A percentile compares a stretch with the other conserved stretches of the same genome.
These are phyloP conservation scores for Fusarium setosum DNA, from an alignment of 2,329 filamentous ascomycete species.

Conservation along the genomic window DNA sequence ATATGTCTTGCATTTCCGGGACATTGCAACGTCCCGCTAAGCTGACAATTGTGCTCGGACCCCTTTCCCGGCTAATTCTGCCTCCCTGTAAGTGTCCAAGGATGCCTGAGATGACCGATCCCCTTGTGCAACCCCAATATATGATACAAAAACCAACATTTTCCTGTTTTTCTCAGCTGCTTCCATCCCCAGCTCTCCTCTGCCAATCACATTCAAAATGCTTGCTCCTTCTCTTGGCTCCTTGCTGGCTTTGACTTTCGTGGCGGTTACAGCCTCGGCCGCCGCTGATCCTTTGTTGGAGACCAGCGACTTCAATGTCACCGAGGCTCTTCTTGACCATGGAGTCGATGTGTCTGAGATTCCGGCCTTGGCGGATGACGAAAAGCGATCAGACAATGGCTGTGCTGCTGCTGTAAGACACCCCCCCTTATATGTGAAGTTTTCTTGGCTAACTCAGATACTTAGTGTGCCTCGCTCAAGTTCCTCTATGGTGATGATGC, in stretches of 20 bases:
- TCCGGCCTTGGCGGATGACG: not conserved
- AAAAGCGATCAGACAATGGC: not conserved
- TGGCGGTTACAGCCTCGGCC: not conserved
- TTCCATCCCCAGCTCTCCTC: not conserved
- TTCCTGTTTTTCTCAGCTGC: not conserved
- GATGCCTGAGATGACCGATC: not conserved
- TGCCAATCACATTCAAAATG: not conserved
- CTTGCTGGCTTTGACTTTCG: not conserved
- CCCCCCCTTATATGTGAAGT: rapidly evolving
- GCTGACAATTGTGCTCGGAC: too few relatives aligned
- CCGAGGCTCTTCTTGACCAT: slow-evolving; percentile 20
- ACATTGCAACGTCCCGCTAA: too few relatives aligned
- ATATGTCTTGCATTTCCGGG: too few relatives aligned
- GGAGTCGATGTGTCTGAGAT: slow-evolving; percentile 16
- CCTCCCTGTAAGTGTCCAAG: not conserved
- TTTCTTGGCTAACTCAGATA: not conserved
- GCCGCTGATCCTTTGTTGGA: not conserved
- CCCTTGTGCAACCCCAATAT: not conserved
- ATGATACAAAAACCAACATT: not conserved
- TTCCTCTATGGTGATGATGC: slow-evolving; percentile 21
- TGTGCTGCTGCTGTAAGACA: slow-evolving; percentile 17
- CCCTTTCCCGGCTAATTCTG: not conserved
- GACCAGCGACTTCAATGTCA: slow-evolving; percentile 15
- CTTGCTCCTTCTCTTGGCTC: not conserved
- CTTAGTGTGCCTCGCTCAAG: slow-evolving; percentile 21